Evolutionary conservation across 805 yeast species (phyloP).

Genomic region (Wickerhamomyces ciferrii): DNA sequence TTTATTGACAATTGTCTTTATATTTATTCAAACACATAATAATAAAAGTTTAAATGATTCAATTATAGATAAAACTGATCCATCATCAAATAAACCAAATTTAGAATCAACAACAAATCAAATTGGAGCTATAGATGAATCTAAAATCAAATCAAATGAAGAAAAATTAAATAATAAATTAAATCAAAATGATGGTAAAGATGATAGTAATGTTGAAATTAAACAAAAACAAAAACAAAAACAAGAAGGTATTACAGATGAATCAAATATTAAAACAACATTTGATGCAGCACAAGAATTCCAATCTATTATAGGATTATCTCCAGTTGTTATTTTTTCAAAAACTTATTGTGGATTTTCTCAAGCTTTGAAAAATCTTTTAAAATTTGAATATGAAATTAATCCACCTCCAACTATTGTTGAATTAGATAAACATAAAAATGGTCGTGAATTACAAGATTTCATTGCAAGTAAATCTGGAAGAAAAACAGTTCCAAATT

Average conservation of each 20-base stretch:
- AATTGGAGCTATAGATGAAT: slow-evolving; percentile 34
- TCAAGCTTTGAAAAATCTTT: slow-evolving; percentile 59
- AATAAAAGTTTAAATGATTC: slow-evolving; percentile 1
- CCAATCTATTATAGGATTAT: slow-evolving; percentile 46
- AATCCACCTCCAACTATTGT: slow-evolving; percentile 70
- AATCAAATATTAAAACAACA: slow-evolving; percentile 3
- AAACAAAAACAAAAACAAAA: too few relatives aligned
- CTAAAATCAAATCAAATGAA: slow-evolving; percentile 34
- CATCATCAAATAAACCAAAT: slow-evolving; percentile 1
- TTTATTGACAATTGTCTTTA: slow-evolving; percentile 29
- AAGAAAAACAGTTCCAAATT: slow-evolving; percentile 86
- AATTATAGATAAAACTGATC: not conserved
- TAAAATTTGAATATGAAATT: slow-evolving; percentile 59
- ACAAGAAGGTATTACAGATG: slow-evolving; percentile 10
- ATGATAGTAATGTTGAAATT: not conserved
- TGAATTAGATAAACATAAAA: slow-evolving; percentile 75
- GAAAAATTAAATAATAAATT: slow-evolving; percentile 19
- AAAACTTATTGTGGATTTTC: slow-evolving; percentile 71
- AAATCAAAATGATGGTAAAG: not conserved
- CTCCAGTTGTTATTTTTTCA: slow-evolving; percentile 62
- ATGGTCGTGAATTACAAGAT: slow-evolving; percentile 72
- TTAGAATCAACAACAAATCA: slow-evolving; percentile 10
- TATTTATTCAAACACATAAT: slow-evolving; percentile 27
- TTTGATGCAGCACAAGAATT: slow-evolving; percentile 52
- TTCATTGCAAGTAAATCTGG: slow-evolving; percentile 68